phyloP scores from a whole-genome alignment of 805 yeast genomes.

The Starmerella gropengiesseri region DNA sequence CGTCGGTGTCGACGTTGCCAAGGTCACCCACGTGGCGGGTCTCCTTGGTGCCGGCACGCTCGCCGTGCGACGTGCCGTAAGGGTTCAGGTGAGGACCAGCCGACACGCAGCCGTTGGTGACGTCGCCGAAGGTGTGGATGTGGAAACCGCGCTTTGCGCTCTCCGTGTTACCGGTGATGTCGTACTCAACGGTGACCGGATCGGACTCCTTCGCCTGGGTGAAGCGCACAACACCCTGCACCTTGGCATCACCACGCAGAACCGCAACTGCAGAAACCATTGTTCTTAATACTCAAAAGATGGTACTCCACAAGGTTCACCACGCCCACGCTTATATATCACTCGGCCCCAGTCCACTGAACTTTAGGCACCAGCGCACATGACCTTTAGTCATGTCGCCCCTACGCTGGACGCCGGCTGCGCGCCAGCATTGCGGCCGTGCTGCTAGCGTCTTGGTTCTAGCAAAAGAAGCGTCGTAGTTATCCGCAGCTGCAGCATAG shows the following conservation, averaged over 20 bases:
- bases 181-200: conserved; percentile 81
- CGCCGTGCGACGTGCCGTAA: conserved; percentile 71
- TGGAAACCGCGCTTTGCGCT: conserved; percentile 84
- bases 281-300: neutral
- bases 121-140: conserved; percentile 95
- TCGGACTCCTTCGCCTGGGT: conserved; percentile 70
- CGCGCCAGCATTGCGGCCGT: no score
- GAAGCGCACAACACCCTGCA: conserved; percentile 76
- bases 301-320: no score
- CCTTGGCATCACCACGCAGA: conserved; percentile 87
- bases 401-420: no score
- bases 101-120: conserved; percentile 97
- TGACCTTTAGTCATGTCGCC: no score
- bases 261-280: conserved; percentile 62
- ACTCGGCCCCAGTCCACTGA: no score
- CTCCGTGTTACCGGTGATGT: conserved; percentile 78
- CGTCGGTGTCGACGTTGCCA: conserved; percentile 87
- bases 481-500: no score
- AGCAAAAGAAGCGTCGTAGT: no score
- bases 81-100: conserved; percentile 98
- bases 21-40: conserved; percentile 81
- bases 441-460: no score
- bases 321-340: neutral
- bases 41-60: conserved; percentile 58
- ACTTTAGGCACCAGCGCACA: no score